These are phyloP conservation scores for Echinochloa phyllopogon DNA, from an alignment of 176 grass and related monocot genomes.

Conservation along the genomic window DNA sequence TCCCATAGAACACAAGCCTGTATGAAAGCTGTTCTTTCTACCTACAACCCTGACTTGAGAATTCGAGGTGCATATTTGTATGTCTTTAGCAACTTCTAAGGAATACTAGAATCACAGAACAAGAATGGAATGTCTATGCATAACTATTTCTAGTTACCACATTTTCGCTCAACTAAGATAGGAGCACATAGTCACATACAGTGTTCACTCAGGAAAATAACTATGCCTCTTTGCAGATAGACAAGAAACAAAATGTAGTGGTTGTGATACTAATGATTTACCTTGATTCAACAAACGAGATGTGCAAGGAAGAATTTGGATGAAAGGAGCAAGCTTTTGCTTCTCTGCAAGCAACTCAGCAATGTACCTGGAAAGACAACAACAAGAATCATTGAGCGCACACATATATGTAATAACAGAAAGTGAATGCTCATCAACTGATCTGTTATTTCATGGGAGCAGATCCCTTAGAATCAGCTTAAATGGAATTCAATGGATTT, in stretches of 20 bases:
- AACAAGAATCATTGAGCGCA: background rate
- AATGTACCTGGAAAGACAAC: conserved; percentile 37
- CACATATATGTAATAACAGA: background rate
- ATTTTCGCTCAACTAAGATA: background rate
- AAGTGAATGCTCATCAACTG: background rate
- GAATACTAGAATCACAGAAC: background rate
- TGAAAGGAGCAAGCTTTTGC: conserved; percentile 50
- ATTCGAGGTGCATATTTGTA: background rate
- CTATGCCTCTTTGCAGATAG: background rate
- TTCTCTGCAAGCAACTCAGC: conserved; percentile 43
- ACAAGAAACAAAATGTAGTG: background rate
- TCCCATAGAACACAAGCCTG: background rate
- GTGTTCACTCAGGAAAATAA: conserved; percentile 3
- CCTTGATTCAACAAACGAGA: conserved; percentile 52
- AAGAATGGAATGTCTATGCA: background rate
- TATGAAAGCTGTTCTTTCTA: background rate
- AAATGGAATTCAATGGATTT: background rate
- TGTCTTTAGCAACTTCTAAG: background rate
- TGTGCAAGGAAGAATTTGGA: conserved; percentile 36
- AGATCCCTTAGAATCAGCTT: background rate
- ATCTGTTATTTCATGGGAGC: background rate
- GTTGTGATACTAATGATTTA: background rate
- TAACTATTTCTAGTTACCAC: background rate
- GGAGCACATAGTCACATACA: background rate
- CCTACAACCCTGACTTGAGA: background rate